These are phyloP conservation scores for Pinus taeda DNA, from an alignment of 75 land plant species.

Conservation along the genomic window DNA sequence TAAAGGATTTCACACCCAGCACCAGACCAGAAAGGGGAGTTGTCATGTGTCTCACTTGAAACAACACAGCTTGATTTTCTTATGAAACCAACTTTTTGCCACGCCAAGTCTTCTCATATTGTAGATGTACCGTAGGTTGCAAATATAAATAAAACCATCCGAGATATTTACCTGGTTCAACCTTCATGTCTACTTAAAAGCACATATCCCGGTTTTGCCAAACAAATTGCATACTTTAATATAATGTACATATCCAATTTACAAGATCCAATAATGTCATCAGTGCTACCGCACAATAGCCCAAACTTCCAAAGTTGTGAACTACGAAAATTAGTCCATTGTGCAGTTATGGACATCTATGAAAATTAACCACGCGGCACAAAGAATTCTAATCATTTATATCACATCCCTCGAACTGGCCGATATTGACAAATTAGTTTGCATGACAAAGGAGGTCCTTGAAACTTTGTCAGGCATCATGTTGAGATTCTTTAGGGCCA, in stretches of 20 bases:
- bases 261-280: conserved; percentile 3
- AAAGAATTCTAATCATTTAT: not conserved
- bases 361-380: conserved; percentile 8
- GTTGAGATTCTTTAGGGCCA: conserved; percentile 3
- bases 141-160: conserved; percentile 2
- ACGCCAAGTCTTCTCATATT: not conserved
- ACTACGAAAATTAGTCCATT: not conserved
- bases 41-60: conserved; percentile 3
- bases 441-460: not conserved
- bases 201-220: conserved; percentile 3
- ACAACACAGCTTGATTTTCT: conserved; percentile 1
- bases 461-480: not conserved
- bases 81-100: conserved; percentile 1
- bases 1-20: not conserved
- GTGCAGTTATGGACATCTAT: not conserved
- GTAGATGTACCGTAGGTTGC: not conserved
- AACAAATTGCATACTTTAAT: conserved; percentile 4
- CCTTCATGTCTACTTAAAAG: not conserved
- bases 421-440: conserved; percentile 4
- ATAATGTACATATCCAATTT: conserved; percentile 12
- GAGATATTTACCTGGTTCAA: not conserved
- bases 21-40: conserved; percentile 1
- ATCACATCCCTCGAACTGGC: conserved; percentile 8
- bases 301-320: not conserved
- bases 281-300: conserved; percentile 7